A percentile compares a stretch with the other conserved stretches of the same genome.
These are phyloP conservation scores for Gnaphalium uliginosum DNA, from an alignment of 129 eudicot genomes.

Conservation along the genomic window DNA sequence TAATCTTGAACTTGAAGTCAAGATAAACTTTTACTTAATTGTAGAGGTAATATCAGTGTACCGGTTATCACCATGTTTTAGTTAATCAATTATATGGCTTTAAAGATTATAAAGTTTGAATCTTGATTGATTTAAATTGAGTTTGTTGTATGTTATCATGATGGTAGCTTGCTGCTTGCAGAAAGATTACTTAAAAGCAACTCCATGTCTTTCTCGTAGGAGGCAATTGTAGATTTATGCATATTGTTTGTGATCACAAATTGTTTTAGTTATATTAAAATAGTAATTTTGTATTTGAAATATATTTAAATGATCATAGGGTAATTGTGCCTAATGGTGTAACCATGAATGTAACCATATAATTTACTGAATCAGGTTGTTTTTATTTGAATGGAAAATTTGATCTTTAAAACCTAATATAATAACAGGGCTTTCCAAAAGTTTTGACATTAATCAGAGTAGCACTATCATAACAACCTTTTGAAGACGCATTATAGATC, in stretches of 20 bases:
- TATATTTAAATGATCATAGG: no score
- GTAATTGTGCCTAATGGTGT: background rate
- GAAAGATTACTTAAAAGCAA: background rate
- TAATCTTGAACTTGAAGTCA: no score
- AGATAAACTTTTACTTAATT: background rate
- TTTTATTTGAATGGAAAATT: background rate
- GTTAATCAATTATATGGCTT: background rate
- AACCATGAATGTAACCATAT: background rate
- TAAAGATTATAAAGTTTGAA: background rate
- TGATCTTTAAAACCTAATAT: background rate
- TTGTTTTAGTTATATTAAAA: no score
- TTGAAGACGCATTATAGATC: background rate
- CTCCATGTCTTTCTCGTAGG: no score
- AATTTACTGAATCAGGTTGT: background rate
- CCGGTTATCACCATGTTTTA: background rate
- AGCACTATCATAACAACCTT: background rate
- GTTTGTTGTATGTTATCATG: background rate
- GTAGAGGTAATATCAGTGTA: background rate
- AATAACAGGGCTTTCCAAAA: no score
- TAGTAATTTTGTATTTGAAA: no score
- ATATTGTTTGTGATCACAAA: no score
- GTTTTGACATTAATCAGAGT: background rate
- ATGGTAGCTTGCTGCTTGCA: background rate
- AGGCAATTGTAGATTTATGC: no score
- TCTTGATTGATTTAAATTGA: constrained; percentile 12